Conservation (phyloP, 2,329 filamentous ascomycete genomes). For the Ceratocystis diversiconidia region DNA sequence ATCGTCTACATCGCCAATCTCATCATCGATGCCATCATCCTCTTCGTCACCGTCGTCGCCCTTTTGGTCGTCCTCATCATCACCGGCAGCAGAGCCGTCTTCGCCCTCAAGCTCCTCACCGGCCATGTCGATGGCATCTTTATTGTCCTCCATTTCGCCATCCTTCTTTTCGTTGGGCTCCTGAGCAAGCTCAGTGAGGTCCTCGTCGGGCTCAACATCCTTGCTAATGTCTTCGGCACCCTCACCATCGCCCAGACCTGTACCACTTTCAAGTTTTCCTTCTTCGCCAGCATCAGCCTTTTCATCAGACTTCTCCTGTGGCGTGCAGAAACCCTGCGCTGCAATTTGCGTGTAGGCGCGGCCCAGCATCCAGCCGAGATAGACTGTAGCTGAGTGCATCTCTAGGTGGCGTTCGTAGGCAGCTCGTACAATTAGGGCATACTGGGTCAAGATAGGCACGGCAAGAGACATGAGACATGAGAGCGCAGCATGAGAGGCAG, state of each 20-base stretch:
- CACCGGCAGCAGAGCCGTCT: conserved; percentile 49
- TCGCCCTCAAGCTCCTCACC: conserved; percentile 85
- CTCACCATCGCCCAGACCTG: conserved; percentile 86
- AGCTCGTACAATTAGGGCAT: conserved; percentile 45
- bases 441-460: conserved; percentile 62
- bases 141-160: conserved; percentile 59
- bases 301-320: conserved; percentile 63
- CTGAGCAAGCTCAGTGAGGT: conserved; percentile 80
- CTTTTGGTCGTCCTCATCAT: conserved; percentile 46
- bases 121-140: conserved; percentile 84
- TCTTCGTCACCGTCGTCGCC: conserved; percentile 51
- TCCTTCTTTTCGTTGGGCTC: conserved; percentile 55
- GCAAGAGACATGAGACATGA: conserved; percentile 40
- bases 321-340: conserved; percentile 79
- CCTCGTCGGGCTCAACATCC: conserved; percentile 85
- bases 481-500: neutral
- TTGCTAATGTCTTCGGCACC: conserved; percentile 96
- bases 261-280: conserved; percentile 78
- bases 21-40: conserved; percentile 77
- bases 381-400: conserved; percentile 56
- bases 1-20: conserved; percentile 81
- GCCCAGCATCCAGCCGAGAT: conserved; percentile 60
- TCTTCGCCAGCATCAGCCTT: conserved; percentile 59
- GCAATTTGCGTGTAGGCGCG: conserved; percentile 68
- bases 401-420: conserved; percentile 43